Base-by-base conservation (phyloP, 768 basidiomycete species). In the Leccinum boreale region DNA sequence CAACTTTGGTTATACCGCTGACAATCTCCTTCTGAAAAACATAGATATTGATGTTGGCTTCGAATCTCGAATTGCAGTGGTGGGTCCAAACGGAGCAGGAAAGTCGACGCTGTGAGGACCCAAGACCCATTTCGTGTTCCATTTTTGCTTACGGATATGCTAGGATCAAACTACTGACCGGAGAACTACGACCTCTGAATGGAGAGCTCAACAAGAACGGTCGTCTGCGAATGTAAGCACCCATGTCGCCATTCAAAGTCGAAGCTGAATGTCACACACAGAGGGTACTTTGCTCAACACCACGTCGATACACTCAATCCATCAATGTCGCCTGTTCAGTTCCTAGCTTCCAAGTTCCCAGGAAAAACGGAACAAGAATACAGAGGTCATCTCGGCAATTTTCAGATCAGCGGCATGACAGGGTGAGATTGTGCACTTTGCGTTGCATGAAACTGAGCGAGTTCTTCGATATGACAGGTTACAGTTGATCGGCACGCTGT, bases 291-390 rank as follows among this genome's bases (percentile, higher is more conserved):
- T 72, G 89, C 91, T n/a, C 91, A 93, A 65, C 92, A 97, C 70
- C 97, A 98, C 70, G 90, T 99, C 51, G 97, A 99, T 71, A 87
- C 89, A 21, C 82, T 99, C 56, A 81, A 85, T 44, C 86, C 93
- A 1, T 79, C 80, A 4, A 82, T 97, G 84, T 87, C 86, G n/a
- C 92, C 96, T 0, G 97, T 98, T 10, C 89, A 92, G 65, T 98
- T 97, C 77, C 77, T 99, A 29, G 92, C 93, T 14, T 85, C 86
- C 23, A 91, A 84, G 67, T 98, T 90, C 79, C 97, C 97, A 1
- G 96, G 97, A 0, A 89, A 88, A 74, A 92, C 83, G 6, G 97
- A 98, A 73, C 96, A 98, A 72, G 97, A 98, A 71, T 98, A 98
- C 71, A 83, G 97, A 60, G 73, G 75, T n/a, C 97, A 98, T 75